A percentile compares a stretch with the other conserved stretches of the same genome.
Evolutionary conservation across 805 yeast genomes (phyloP).

Genomic region (Candida tibetensis): DNA sequence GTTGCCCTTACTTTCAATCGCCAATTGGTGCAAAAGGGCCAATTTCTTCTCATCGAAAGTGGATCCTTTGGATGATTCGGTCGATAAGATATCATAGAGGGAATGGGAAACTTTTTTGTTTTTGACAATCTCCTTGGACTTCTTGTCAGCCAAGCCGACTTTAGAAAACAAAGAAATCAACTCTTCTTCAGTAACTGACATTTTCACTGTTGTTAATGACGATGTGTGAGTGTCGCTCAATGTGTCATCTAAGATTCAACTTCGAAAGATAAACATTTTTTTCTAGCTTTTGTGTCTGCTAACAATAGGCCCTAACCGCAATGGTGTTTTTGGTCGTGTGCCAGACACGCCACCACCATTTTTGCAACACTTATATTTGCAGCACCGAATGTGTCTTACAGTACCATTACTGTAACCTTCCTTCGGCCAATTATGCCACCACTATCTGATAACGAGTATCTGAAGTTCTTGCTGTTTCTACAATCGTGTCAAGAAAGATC

Average conservation of each 20-base stretch:
- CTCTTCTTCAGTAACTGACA: slow-evolving; percentile 27
- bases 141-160: slow-evolving; percentile 69
- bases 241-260: not conserved
- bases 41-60: slow-evolving; percentile 57
- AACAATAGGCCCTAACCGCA: not conserved
- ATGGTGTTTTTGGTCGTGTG: not conserved
- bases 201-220: slow-evolving; percentile 3
- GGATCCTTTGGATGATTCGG: slow-evolving; percentile 28
- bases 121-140: slow-evolving; percentile 75
- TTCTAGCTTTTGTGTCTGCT: not conserved
- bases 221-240: not conserved
- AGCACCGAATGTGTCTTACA: too few species aligned
- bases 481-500: too few species aligned
- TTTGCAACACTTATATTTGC: not conserved
- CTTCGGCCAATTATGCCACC: too few species aligned
- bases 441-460: too few species aligned
- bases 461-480: too few species aligned
- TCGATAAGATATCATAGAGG: slow-evolving; percentile 55
- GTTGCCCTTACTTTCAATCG: slow-evolving; percentile 65
- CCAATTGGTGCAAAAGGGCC: slow-evolving; percentile 72
- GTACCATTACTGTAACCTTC: too few species aligned
- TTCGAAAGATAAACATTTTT: not conserved
- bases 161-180: slow-evolving; percentile 35
- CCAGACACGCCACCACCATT: not conserved
- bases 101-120: slow-evolving; percentile 81